Base-by-base conservation (phyloP, 2,329 filamentous ascomycete species). In the Huntiella omanensis region DNA sequence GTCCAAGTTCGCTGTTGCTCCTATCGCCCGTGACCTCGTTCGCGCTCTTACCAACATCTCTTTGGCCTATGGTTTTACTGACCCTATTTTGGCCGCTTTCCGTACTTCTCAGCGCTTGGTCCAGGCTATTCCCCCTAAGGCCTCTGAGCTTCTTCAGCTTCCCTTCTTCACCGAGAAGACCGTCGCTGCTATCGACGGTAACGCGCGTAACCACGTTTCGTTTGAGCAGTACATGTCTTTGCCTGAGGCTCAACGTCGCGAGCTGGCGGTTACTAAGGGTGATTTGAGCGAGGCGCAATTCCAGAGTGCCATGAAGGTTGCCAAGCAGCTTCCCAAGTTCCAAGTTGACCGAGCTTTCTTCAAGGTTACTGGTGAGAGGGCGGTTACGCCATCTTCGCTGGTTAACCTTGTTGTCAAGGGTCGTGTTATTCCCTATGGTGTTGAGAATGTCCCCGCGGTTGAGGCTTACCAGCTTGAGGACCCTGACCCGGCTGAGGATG, bases 321-420 rank as follows among this genome's bases (percentile, higher is more conserved):
- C 86, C 22, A 76, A 77, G 55, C 84, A 95, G 62, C 70, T 98
- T 22, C 91, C 91, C 1, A 74, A 77, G 52, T 70, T 98, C 47
- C 74, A 82, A 49, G 77, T 98, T 8, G 84, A 85, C 57, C 92
- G 86, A 65, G 84, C 86, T 5, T 98, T 94, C 64, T 98, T 98
- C 76, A 98, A 98, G 69, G 92, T 98, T 40, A 80, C 85, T 45
- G 91, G 91, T 58, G 92, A 98, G 64, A 83, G 82, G 53, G 82
- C 80, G 60, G 84, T 98, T 57, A 93, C 88, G 32, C 87, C 91
- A 5, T 84, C 82, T 49, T 93, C 86, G 48, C 73, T 98, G 34
- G 88, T 96, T 16, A 88, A 87, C 51, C 79, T 98, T 28, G 85
- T 98, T 44, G 77, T 98, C 59, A 98, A 98, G 68, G 86, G 83